A percentile compares a stretch with the other conserved stretches of the same genome.
Conservation (phyloP, 257 asterid genomes). For the Plantago elongata region DNA sequence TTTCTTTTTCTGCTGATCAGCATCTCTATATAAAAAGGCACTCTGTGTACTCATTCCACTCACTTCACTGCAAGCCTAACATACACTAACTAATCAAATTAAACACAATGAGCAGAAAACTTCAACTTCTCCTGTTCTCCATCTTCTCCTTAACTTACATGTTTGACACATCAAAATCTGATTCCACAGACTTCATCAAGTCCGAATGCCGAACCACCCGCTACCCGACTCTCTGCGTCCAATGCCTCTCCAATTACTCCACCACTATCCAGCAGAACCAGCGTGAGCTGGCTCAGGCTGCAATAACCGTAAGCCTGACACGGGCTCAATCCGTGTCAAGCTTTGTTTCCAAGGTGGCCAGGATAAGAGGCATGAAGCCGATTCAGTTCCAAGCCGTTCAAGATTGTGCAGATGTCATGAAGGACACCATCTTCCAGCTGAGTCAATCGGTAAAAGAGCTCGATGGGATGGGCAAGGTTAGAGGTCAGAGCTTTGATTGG, state of each 20-base stretch:
- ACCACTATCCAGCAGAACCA: slow-evolving; percentile 34
- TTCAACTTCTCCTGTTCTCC: slow-evolving; percentile 21
- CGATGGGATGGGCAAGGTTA: slow-evolving; percentile 22
- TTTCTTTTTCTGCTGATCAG: neutral
- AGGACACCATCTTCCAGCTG: slow-evolving; percentile 45
- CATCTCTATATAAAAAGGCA: slow-evolving; percentile 23
- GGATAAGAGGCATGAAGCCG: slow-evolving; percentile 29
- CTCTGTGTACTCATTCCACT: neutral
- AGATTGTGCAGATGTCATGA: slow-evolving; percentile 51
- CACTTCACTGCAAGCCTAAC: slow-evolving; percentile 8
- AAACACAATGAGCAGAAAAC: slow-evolving; percentile 8
- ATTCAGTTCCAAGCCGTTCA: slow-evolving; percentile 40
- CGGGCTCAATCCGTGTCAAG: slow-evolving; percentile 35
- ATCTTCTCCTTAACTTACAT: slow-evolving; percentile 27
- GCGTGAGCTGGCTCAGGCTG: slow-evolving; percentile 45
- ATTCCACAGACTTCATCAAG: slow-evolving; percentile 35
- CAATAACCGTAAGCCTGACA: slow-evolving; percentile 43
- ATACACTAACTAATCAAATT: neutral
- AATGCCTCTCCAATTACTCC: slow-evolving; percentile 47
- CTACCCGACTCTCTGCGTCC: slow-evolving; percentile 52
- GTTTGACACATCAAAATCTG: slow-evolving; percentile 14
- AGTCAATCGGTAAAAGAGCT: slow-evolving; percentile 49
- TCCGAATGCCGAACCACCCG: slow-evolving; percentile 53
- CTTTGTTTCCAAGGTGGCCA: slow-evolving; percentile 36
- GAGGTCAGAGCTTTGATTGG: slow-evolving; percentile 44